Evolutionary conservation across 1,284 basidiomycete genomes (phyloP).

Genomic region (Ceratobasidium papillatum): DNA sequence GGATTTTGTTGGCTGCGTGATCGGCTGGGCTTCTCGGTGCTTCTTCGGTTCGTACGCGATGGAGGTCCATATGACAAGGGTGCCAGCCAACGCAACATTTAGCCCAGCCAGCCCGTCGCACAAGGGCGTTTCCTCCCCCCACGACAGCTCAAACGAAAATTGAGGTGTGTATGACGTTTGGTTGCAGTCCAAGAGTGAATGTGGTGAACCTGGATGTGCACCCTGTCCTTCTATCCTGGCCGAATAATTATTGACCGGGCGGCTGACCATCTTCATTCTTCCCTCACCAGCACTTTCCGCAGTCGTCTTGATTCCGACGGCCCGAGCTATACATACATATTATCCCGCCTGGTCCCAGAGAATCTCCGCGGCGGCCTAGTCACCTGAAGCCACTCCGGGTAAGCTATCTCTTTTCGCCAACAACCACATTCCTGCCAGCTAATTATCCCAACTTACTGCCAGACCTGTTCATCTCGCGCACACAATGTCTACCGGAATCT

Average conservation of each 20-base stretch:
- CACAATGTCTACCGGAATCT: constrained; percentile 18
- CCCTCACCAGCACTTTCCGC: constrained; percentile 13
- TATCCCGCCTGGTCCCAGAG: constrained; percentile 36
- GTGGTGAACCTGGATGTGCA: constrained; percentile 8
- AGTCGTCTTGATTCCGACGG: constrained; percentile 23
- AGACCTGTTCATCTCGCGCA: constrained; percentile 5
- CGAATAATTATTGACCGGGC: constrained; percentile 17
- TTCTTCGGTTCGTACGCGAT: constrained; percentile 37
- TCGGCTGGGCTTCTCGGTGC: constrained; percentile 20
- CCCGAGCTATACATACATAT: constrained; percentile 9
- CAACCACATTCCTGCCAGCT: neutral
- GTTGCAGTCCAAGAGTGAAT: too few relatives aligned
- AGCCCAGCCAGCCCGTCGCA: neutral
- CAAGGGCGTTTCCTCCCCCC: constrained; percentile 1
- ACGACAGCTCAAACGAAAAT: neutral
- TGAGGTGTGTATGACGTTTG: constrained; percentile 9
- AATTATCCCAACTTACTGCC: neutral
- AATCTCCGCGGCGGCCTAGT: constrained; percentile 15
- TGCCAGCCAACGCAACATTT: too few relatives aligned
- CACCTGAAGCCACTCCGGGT: constrained; percentile 20
- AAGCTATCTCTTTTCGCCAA: neutral
- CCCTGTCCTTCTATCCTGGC: constrained; percentile 12
- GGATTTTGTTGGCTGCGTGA: constrained; percentile 23
- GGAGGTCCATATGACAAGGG: neutral
- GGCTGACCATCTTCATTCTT: neutral